Conservation (phyloP, 768 basidiomycete genomes). For the Gymnopilus dilepis region DNA sequence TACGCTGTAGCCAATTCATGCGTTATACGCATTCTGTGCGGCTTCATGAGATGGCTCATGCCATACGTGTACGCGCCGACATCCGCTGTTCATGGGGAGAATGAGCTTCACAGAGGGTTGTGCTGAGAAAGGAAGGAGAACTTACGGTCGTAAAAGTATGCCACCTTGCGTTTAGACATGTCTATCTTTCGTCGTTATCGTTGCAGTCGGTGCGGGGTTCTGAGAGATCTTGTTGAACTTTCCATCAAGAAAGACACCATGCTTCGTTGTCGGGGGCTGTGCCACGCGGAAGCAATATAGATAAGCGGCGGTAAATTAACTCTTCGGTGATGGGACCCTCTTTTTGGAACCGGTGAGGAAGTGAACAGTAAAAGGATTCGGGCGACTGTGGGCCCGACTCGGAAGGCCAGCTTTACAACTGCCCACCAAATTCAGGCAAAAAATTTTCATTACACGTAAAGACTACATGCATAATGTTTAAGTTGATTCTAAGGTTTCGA, state of each 20-base stretch:
- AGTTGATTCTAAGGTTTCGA: background rate
- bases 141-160: constrained; percentile 82
- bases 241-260: constrained; percentile 7
- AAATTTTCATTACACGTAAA: background rate
- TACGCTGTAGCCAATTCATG: constrained; percentile 94
- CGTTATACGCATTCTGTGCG: constrained; percentile 92
- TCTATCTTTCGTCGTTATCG: background rate
- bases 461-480: background rate
- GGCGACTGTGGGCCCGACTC: no score
- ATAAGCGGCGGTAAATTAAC: constrained; percentile 7
- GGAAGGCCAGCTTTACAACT: background rate
- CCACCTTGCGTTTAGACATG: constrained; percentile 77
- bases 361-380: no score
- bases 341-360: background rate
- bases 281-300: constrained; percentile 18
- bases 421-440: background rate
- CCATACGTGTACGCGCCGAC: constrained; percentile 81
- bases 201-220: background rate
- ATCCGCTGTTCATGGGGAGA: constrained; percentile 52
- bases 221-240: constrained; percentile 8
- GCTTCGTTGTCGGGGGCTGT: constrained; percentile 20
- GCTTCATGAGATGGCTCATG: constrained; percentile 93
- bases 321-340: background rate
- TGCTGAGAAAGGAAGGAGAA: background rate
- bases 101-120: background rate